Base-by-base conservation (phyloP, 768 basidiomycete species). In the Suillus paluster region DNA sequence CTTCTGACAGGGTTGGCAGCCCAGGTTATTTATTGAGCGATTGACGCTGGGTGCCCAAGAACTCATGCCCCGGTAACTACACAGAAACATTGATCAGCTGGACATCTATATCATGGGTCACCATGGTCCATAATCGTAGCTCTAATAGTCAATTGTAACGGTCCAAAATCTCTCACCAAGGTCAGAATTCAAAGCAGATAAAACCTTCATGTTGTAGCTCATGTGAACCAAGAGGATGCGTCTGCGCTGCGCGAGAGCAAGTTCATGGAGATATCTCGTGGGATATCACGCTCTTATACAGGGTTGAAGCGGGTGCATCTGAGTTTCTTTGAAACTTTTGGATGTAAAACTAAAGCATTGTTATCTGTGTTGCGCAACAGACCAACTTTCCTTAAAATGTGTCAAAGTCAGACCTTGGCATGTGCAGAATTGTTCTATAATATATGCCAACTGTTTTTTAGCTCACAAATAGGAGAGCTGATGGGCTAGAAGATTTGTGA, bases 331-430 rank as follows among this genome's bases (percentile, higher is more conserved):
- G 30, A 66, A 49, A 17, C 12, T 25, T 49, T 36, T 14, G 42
- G 23, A 14, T 5, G 5, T 95, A 92, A 50, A 97, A 99, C 72
- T 96, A 98, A 75, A 97, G 94, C 71, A 98, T 98, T 70, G 97
- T 97, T 75, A 99, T 99, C 33, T 95, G 98, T 67, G 97, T 99
- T 17, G 97, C 97, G 0, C 85, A 95, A 72, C 80, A n/a, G n/a
- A 30, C 6, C 30, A 30, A 30, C 30, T 30, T 3, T 6, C 30
- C 30, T 30, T 3, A 30, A 30, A 30, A 6, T 30, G 30, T 30
- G 6, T 3, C 6, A 3, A 30, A 30, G 30, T 30, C 6, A 30
- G 30, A 3, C 30, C 30, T n/a, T n/a, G n/a, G n/a, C n/a, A n/a
- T 30, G 30, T 6, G 30, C 6, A 30, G 30, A 30, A 30, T 30